phyloP scores from a whole-genome alignment of 768 basidiomycete genomes.

The Grammothele lineata region DNA sequence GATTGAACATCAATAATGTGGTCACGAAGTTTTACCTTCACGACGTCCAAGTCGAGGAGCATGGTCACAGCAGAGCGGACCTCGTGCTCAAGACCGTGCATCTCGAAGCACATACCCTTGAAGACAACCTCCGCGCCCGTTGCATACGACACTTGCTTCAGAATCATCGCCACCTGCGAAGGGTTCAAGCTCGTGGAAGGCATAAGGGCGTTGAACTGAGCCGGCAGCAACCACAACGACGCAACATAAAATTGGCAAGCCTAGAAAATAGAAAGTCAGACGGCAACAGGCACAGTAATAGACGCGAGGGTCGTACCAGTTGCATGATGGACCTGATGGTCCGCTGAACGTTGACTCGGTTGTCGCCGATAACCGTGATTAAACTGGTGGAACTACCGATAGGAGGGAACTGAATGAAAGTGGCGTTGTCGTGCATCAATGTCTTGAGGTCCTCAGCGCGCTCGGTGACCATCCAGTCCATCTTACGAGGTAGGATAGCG shows the following conservation, averaged over 20 bases:
- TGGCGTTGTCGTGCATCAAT: constrained; percentile 95
- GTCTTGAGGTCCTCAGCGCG: constrained; percentile 88
- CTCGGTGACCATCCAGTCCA: constrained; percentile 99
- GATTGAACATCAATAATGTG: background rate
- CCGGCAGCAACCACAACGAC: constrained; percentile 94
- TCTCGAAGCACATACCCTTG: constrained; percentile 96
- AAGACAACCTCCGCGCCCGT: constrained; percentile 95
- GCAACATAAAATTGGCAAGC: constrained; percentile 94
- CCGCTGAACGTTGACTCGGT: constrained; percentile 89
- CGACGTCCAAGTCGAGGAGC: constrained; percentile 86
- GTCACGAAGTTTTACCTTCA: constrained; percentile 61
- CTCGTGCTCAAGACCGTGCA: constrained; percentile 91
- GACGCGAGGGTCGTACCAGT: constrained; percentile 53
- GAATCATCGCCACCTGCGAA: constrained; percentile 74
- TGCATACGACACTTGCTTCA: constrained; percentile 81
- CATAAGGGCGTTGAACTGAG: constrained; percentile 88
- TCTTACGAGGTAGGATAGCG: constrained; percentile 90
- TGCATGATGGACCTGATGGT: constrained; percentile 94
- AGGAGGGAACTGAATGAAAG: constrained; percentile 90
- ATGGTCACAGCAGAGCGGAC: constrained; percentile 81
- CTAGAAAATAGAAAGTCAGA: constrained; percentile 34
- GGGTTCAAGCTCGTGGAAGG: constrained; percentile 79
- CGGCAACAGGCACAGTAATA: too few species aligned
- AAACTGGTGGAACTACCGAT: constrained; percentile 90
- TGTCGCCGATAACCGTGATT: constrained; percentile 92